Evolutionary conservation across 805 yeast species (phyloP), one percentile per base, ranked within the genome.

Genomic region (Ogataea angusta): DNA sequence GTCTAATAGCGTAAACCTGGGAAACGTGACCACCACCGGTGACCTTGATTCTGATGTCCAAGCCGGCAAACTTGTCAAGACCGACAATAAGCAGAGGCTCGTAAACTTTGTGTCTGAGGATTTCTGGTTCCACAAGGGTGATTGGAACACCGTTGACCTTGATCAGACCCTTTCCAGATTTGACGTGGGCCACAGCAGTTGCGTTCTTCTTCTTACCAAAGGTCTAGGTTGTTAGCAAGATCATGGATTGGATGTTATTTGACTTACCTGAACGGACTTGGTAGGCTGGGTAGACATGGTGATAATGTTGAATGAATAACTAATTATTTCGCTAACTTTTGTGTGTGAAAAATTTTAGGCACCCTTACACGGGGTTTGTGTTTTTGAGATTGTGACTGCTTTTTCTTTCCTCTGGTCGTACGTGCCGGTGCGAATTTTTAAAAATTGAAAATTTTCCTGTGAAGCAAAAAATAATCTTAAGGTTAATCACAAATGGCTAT

Each of bases 11-110:
- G 81, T 93, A 93, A 60, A 93, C 95, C 82, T 93, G 99, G 57
- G 98, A 91, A 62, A 91, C 97, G 85, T 93, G 99, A 80, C 99
- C 99, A 89, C 99, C 99, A 76, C 99, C 99, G 70, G 96, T 82
- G 69, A 93, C 98, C 75, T 93, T 84, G 70, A 93, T 95, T 81
- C 98, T 91, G 78, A 93, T 88, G 78, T 93, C 99, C 66, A 93
- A 84, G 81, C 83, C 82, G 73, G 95, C 91, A 78, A 89, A 93
- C 78, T 93, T 93, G 82, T 93, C 98, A 69, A 93, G 82, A 68
- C 99, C 99, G 68, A 88, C 98, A 70, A 93, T 77, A 70, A 95
- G 81, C 69, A 93, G 82, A 72, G 99, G 98, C 82, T 93, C 99
- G 90, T 90, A 93, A 64, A 93, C 98, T 82, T 93, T 93, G 91